Evolutionary conservation across 1,284 basidiomycete genomes (phyloP).

Genomic region (Leccinum subrobustum): DNA sequence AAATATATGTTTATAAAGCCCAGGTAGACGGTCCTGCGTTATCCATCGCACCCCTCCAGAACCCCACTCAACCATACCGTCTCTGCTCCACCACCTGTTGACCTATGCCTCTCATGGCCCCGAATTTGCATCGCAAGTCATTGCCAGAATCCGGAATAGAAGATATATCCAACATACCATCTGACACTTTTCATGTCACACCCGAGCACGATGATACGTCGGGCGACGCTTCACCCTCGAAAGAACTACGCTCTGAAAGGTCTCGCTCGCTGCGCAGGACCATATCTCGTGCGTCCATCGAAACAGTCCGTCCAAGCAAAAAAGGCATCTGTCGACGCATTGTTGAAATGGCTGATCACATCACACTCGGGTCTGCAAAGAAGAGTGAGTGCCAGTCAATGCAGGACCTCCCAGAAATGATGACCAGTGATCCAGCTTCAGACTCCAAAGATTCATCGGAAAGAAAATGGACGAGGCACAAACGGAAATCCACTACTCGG

Average conservation of each 20-base stretch:
- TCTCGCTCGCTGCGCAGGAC: slow-evolving; percentile 18
- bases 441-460: neutral
- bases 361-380: slow-evolving; percentile 8
- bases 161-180: neutral
- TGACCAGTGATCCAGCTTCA: neutral
- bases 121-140: neutral
- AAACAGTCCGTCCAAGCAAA: slow-evolving; percentile 9
- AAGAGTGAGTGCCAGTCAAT: neutral
- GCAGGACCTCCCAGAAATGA: neutral
- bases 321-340: slow-evolving; percentile 23
- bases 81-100: neutral
- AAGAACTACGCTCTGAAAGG: slow-evolving; percentile 5
- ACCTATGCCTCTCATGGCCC: neutral
- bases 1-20: neutral
- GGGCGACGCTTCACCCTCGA: neutral
- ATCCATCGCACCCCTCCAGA: neutral
- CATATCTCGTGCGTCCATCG: slow-evolving; percentile 19
- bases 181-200: neutral
- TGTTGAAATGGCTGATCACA: slow-evolving; percentile 12
- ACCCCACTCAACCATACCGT: neutral
- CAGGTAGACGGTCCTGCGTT: neutral
- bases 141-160: neutral
- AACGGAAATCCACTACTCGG: neutral
- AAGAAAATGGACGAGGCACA: neutral
- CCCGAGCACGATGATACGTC: neutral